Evolutionary conservation across 129 eudicot genomes (phyloP).

Genomic region (Pulicaria dysenterica): DNA sequence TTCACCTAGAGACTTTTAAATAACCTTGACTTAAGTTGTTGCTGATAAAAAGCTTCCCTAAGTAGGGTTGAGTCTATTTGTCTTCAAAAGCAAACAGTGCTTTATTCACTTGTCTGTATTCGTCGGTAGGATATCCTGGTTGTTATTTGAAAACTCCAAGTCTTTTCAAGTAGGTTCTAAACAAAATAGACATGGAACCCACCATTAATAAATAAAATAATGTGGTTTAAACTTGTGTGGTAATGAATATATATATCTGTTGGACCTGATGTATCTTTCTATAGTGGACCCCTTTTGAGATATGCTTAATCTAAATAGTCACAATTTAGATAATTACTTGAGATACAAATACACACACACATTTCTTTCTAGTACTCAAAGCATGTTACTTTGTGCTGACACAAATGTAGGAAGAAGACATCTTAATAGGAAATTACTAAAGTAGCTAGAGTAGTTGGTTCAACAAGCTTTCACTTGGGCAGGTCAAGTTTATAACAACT

Average conservation of each 20-base stretch:
- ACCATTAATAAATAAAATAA: constrained; percentile 10
- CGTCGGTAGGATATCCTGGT: constrained; percentile 19
- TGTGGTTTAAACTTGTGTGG: constrained; percentile 9
- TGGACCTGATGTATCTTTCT: constrained; percentile 1
- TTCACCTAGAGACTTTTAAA: constrained; percentile 19
- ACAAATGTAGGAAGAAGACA: constrained; percentile 3
- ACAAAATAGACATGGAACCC: constrained; percentile 17
- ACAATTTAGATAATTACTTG: neutral
- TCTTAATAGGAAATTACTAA: neutral
- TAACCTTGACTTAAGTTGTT: constrained; percentile 11
- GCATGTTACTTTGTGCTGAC: neutral
- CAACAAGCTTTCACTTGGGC: constrained; percentile 10
- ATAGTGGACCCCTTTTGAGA: neutral
- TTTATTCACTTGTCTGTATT: constrained; percentile 14
- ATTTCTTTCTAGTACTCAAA: neutral
- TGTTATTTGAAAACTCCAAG: neutral
- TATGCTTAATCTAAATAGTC: neutral
- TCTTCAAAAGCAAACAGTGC: constrained; percentile 5
- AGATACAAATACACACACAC: neutral
- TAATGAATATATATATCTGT: constrained; percentile 13
- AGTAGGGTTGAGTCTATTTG: constrained; percentile 18
- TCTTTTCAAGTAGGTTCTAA: constrained; percentile 22
- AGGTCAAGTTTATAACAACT: neutral
- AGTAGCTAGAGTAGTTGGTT: neutral
- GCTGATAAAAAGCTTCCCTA: constrained; percentile 1